Base-by-base conservation (phyloP, 768 basidiomycete species). In the Chlorophyllum brunneum region DNA sequence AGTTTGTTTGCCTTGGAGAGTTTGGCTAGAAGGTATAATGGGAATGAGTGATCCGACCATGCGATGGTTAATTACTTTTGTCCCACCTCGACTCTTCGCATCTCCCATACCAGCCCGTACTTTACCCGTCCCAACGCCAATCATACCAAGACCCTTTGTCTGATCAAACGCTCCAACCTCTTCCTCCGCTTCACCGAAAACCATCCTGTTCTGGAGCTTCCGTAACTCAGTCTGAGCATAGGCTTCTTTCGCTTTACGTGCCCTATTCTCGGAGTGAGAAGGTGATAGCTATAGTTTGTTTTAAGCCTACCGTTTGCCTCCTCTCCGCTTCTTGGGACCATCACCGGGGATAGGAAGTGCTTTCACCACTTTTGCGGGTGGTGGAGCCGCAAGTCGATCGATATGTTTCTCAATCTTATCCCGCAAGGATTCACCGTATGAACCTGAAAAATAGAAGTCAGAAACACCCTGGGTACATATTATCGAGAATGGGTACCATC, bases 131-230 rank as follows among this genome's bases (percentile, higher is more conserved):
- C 83, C 76, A 48, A 78, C 78, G 33, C 94, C 93, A 56, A 98
- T 91, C 95, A 99, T 98, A 55, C 97, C 97, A 65, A 98, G 68
- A 4, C 97, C 97, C 74, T 92, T 91, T n/a, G 94, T 95, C 73
- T 98, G 86, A 71, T 97, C 97, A 60, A 92, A 95, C 27, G 94
- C 91, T 15, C 94, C 95, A 38, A 95, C 89, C 67, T 99, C 97
- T 62, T 95, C 87, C 63, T 98, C 97, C 1, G 86, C 88, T 68
- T 95, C 86, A 36, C 95, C 97, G 61, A 99, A 98, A 50, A 76
- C 83, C 88, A 98, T 89, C 41, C 97, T 83, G 67, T 99, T 99
- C 71, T 98, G 95, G 57, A 97, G 75, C 70, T 98, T 98, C 56
- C 94, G 85, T 39, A 99, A 75, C 65, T 99, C 97, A 1, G 97